A percentile compares a stretch with the other conserved stretches of the same genome.
These are phyloP conservation scores for Pterula multifida DNA, from an alignment of 1,284 basidiomycete genomes.

Conservation along the genomic window DNA sequence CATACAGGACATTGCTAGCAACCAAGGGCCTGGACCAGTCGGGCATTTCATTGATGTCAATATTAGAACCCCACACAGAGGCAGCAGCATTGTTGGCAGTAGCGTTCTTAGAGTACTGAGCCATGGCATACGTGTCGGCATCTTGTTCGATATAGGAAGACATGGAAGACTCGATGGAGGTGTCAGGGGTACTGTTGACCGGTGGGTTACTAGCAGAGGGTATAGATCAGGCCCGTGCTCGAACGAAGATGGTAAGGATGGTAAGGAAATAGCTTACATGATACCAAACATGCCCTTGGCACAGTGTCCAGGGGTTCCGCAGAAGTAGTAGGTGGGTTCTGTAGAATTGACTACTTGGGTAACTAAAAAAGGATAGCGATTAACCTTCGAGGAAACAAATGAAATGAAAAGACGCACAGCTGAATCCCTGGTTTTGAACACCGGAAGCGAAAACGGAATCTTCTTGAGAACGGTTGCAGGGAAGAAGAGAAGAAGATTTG, in stretches of 20 bases:
- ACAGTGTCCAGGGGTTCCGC: slow-evolving; percentile 54
- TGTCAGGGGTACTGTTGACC: slow-evolving; percentile 15
- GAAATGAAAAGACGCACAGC: slow-evolving; percentile 26
- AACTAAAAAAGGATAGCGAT: too few relatives aligned
- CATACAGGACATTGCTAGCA: slow-evolving; percentile 41
- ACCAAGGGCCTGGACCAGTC: slow-evolving; percentile 35
- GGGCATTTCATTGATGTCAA: slow-evolving; percentile 44
- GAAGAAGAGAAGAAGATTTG: slow-evolving; percentile 48
- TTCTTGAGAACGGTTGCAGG: slow-evolving; percentile 54
- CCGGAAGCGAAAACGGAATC: slow-evolving; percentile 54
- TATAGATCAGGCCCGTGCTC: slow-evolving; percentile 35
- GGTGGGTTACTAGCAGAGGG: slow-evolving; percentile 1
- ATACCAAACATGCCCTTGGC: slow-evolving; percentile 75
- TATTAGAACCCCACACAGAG: slow-evolving; percentile 48
- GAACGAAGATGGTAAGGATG: too few relatives aligned
- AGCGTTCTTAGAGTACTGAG: slow-evolving; percentile 32
- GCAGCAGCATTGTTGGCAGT: slow-evolving; percentile 37
- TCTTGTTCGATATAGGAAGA: slow-evolving; percentile 15
- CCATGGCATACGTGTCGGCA: slow-evolving; percentile 44
- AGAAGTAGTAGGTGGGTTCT: slow-evolving; percentile 61
- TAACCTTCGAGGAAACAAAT: background rate
- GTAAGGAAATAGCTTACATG: slow-evolving; percentile 32
- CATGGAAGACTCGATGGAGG: background rate
- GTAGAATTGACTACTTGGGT: slow-evolving; percentile 62
- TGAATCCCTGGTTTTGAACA: slow-evolving; percentile 46